phyloP scores from a whole-genome alignment of 805 yeast genomes.

The Torulaspora quercuum region DNA sequence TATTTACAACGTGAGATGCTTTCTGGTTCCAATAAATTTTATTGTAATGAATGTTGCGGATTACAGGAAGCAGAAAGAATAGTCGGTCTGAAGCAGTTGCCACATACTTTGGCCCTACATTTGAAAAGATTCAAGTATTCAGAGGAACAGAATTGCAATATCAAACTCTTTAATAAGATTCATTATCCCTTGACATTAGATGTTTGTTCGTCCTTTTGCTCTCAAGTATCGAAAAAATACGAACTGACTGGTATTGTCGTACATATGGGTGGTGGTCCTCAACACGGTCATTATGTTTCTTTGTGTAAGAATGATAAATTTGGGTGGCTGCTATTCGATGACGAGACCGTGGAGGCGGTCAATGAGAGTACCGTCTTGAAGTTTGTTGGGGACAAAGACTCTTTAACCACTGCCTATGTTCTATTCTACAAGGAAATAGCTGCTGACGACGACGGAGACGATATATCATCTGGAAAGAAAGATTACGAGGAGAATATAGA shows the following conservation, averaged over 20 bases:
- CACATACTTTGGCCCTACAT: slow-evolving; percentile 77
- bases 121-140: slow-evolving; percentile 89
- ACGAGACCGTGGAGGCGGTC: slow-evolving; percentile 87
- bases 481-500: slow-evolving; percentile 23
- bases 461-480: neutral
- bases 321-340: slow-evolving; percentile 93
- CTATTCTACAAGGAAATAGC: slow-evolving; percentile 70
- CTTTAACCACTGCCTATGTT: slow-evolving; percentile 88
- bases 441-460: neutral
- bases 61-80: slow-evolving; percentile 92
- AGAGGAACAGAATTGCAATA: slow-evolving; percentile 74
- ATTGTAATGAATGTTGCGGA: slow-evolving; percentile 86
- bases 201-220: slow-evolving; percentile 50
- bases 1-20: slow-evolving; percentile 84
- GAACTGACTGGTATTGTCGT: slow-evolving; percentile 85
- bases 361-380: slow-evolving; percentile 77
- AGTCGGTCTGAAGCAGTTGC: slow-evolving; percentile 72
- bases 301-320: slow-evolving; percentile 70
- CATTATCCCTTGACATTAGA: slow-evolving; percentile 72
- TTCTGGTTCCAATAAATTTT: slow-evolving; percentile 83
- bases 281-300: slow-evolving; percentile 94
- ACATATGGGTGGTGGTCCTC: slow-evolving; percentile 96
- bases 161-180: slow-evolving; percentile 81
- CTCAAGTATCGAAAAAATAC: slow-evolving; percentile 52
- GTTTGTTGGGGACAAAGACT: slow-evolving; percentile 85